Conservation (phyloP, 1,284 basidiomycete genomes). For the Sphaerobolus stellatus region DNA sequence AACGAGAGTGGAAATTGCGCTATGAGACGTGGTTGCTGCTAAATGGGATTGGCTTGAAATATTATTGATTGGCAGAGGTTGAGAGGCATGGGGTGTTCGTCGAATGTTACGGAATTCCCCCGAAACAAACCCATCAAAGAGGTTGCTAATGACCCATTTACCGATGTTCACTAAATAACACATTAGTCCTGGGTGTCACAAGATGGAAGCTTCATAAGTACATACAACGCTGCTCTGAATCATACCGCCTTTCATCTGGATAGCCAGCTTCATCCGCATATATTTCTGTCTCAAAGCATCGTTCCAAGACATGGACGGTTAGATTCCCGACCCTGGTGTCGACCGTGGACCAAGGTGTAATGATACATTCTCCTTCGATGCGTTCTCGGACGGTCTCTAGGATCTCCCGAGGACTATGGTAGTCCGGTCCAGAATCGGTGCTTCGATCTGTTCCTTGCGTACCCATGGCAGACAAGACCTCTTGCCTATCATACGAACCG, state of each 20-base stretch:
- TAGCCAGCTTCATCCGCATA: constrained; percentile 89
- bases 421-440: constrained; percentile 7
- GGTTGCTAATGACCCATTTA: constrained; percentile 75
- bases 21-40: constrained; percentile 22
- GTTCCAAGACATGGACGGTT: constrained; percentile 84
- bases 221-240: constrained; percentile 80
- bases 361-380: constrained; percentile 90
- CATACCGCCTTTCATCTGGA: constrained; percentile 52
- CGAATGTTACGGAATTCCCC: constrained; percentile 52
- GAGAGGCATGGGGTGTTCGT: constrained; percentile 28
- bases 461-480: constrained; percentile 8
- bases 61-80: too few relatives aligned
- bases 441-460: constrained; percentile 5
- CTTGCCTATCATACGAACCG: constrained; percentile 9
- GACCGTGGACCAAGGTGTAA: constrained; percentile 82
- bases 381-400: constrained; percentile 84
- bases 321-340: constrained; percentile 91
- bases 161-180: constrained; percentile 69
- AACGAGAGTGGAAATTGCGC: constrained; percentile 57
- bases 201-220: constrained; percentile 22
- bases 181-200: constrained; percentile 20
- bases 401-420: constrained; percentile 69
- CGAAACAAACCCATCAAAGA: constrained; percentile 68
- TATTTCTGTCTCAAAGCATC: constrained; percentile 92
- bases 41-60: too few relatives aligned